Percentiles rank a stretch among this genome's conserved stretches.
phyloP scores from a whole-genome alignment of 1,284 basidiomycete species.

The Papiliotrema flavescens region DNA sequence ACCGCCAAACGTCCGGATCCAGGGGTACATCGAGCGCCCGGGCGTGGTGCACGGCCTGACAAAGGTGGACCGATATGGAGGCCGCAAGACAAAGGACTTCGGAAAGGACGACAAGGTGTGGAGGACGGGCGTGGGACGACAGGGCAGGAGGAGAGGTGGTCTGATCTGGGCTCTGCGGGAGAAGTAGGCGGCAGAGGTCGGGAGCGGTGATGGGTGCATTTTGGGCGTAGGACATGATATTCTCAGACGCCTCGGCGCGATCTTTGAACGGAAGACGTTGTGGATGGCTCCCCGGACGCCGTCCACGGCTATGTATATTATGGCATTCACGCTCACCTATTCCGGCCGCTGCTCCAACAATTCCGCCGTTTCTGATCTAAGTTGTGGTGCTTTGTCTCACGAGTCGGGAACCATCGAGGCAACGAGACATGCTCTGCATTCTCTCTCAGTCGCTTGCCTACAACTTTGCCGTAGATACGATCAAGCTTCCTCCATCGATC shows the following conservation, averaged over 20 bases:
- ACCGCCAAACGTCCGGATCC: constrained; percentile 8
- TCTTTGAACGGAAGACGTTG: not conserved
- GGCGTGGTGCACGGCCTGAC: not conserved
- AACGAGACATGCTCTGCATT: too few relatives aligned
- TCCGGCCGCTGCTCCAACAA: too few relatives aligned
- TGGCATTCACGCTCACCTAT: too few relatives aligned
- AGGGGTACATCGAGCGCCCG: not conserved
- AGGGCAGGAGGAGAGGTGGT: constrained; percentile 4
- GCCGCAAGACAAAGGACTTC: not conserved
- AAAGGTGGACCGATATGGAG: not conserved
- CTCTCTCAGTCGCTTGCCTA: not conserved
- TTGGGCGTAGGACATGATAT: not conserved
- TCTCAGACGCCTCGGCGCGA: not conserved
- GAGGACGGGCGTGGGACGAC: not conserved
- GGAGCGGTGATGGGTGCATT: not conserved
- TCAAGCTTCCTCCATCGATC: constrained; percentile 58
- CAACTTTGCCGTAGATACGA: constrained; percentile 31
- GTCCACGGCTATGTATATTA: too few relatives aligned
- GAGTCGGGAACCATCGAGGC: too few relatives aligned
- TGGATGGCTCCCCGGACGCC: too few relatives aligned
- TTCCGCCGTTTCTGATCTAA: too few relatives aligned
- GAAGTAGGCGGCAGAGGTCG: not conserved
- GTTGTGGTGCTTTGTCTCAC: too few relatives aligned
- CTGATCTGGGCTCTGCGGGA: constrained; percentile 6
- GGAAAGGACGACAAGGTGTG: not conserved